These are phyloP conservation scores for Colletotrichum spaethianum DNA, from an alignment of 2,329 filamentous ascomycete species.

Conservation along the genomic window DNA sequence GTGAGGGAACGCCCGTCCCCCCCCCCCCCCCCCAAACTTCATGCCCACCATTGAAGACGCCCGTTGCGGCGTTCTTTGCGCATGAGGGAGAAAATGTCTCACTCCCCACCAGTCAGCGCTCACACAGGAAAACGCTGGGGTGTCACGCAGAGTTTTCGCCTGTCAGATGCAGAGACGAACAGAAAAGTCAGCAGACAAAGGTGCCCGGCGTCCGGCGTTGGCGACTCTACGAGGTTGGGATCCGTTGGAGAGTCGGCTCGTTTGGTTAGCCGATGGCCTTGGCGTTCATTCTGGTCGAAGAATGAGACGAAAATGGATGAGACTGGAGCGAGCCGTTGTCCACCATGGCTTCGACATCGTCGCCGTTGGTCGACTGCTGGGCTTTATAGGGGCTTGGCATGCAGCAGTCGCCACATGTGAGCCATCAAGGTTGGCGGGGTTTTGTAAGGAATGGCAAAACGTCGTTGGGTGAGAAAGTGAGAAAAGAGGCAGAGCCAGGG, in stretches of 20 bases:
- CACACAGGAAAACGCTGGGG: not conserved
- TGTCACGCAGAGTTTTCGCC: conserved; percentile 12
- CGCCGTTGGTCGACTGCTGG: not conserved
- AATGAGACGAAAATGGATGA: not conserved
- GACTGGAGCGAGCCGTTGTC: not conserved
- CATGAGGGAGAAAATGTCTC: not conserved
- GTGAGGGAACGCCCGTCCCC: not conserved
- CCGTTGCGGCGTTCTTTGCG: no score
- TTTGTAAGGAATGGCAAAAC: no score
- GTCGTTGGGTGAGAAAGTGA: not conserved
- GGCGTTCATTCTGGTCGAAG: not conserved
- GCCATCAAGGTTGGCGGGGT: conserved; percentile 32
- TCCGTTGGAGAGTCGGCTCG: not conserved
- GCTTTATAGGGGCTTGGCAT: conserved; percentile 32
- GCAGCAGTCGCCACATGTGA: conserved; percentile 11
- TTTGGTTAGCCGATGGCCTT: not conserved
- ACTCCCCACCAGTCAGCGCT: not conserved
- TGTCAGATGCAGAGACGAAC: not conserved
- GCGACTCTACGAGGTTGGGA: not conserved
- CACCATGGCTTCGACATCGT: not conserved
- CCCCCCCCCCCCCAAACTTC: not conserved
- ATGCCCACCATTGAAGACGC: not conserved
- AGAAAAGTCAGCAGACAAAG: not conserved
- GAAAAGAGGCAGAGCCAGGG: not conserved
- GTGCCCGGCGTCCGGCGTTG: conserved; percentile 3